Percentiles rank a stretch among this genome's conserved stretches.
phyloP scores from a whole-genome alignment of 495 filamentous ascomycete genomes.

The Penicillium manginii region DNA sequence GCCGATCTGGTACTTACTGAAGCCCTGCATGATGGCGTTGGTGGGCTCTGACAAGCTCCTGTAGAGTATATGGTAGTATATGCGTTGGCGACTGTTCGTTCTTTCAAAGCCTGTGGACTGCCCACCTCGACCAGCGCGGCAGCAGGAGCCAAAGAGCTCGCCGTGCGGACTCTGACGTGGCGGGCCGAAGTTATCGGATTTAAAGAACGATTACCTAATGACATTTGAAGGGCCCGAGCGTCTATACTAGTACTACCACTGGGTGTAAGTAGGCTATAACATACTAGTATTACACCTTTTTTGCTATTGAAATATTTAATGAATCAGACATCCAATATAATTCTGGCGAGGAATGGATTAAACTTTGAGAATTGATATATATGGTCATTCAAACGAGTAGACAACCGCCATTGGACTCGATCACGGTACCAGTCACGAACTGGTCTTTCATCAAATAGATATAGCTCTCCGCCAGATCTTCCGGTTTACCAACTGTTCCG shows the following conservation, averaged over 20 bases:
- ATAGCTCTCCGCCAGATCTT: slow-evolving; percentile 70
- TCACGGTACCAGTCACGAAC: slow-evolving; percentile 50
- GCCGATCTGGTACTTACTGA: slow-evolving; percentile 40
- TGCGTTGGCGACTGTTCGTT: background rate
- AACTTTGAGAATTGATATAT: background rate
- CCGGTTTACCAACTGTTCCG: slow-evolving; percentile 51
- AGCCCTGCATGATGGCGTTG: slow-evolving; percentile 48
- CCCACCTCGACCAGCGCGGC: background rate
- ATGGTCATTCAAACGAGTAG: slow-evolving; percentile 5
- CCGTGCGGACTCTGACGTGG: background rate
- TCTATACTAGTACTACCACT: background rate
- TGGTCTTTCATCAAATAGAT: slow-evolving; percentile 64
- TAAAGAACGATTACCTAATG: slow-evolving; percentile 13
- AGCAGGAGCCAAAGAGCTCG: slow-evolving; percentile 1
- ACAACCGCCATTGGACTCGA: slow-evolving; percentile 43
- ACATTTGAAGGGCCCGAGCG: background rate
- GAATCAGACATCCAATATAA: too few species aligned
- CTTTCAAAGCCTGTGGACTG: background rate
- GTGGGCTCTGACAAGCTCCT: background rate
- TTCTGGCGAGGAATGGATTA: background rate
- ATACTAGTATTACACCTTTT: too few species aligned
- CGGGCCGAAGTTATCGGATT: slow-evolving; percentile 13
- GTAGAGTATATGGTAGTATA: background rate
- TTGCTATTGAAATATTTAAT: too few species aligned
- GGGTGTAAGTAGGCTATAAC: too few species aligned